phyloP scores from a whole-genome alignment of 805 yeast genomes.

The Barnettozyma pratensis region DNA sequence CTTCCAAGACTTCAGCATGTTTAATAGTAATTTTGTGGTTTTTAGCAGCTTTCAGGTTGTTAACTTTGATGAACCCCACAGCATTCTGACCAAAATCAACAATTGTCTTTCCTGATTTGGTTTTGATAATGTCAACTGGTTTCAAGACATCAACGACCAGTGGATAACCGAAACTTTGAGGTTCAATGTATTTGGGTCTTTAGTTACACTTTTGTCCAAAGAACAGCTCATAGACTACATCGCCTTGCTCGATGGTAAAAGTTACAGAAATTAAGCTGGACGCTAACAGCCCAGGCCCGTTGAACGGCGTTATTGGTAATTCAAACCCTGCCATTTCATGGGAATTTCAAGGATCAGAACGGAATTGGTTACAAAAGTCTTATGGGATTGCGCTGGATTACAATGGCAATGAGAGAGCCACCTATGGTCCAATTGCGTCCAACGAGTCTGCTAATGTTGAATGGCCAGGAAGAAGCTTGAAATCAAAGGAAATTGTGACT shows the following conservation, averaged over 20 bases:
- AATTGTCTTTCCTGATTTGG: constrained; percentile 9
- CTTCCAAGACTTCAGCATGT: constrained; percentile 17
- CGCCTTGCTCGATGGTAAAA: constrained; percentile 6
- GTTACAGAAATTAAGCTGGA: constrained; percentile 7
- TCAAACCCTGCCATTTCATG: constrained; percentile 9
- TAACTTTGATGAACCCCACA: constrained; percentile 14
- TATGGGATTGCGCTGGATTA: constrained; percentile 5
- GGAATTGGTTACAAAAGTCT: constrained; percentile 10
- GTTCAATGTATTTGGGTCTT: constrained; percentile 8
- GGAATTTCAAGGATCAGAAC: constrained; percentile 12
- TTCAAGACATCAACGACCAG: constrained; percentile 8
- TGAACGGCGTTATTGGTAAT: constrained; percentile 8
- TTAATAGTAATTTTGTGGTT: constrained; percentile 8
- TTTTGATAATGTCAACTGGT: constrained; percentile 8
- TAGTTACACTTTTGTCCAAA: too few relatives aligned
- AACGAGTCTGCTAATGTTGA: background rate
- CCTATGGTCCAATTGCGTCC: background rate
- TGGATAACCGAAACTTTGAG: constrained; percentile 15
- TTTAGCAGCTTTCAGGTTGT: constrained; percentile 8
- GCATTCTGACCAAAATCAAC: constrained; percentile 16
- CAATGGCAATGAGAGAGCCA: background rate
- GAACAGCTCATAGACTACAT: background rate
- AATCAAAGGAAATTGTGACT: background rate
- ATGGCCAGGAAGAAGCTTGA: background rate
- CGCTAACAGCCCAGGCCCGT: background rate